Evolutionary conservation across 805 yeast species (phyloP).

Genomic region (Wickerhamiella azyma): DNA sequence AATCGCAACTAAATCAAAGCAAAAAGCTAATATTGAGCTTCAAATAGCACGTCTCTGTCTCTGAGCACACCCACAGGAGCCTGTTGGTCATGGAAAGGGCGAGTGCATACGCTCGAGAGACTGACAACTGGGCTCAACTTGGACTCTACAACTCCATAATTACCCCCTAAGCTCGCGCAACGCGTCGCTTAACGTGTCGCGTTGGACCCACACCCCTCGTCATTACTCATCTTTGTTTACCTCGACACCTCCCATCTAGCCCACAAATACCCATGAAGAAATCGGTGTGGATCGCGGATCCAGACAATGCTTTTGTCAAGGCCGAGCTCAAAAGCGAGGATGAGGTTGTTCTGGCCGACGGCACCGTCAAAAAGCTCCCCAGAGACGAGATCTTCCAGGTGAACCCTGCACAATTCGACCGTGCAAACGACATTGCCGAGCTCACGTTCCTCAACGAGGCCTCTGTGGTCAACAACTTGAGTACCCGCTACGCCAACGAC

Average conservation of each 20-base stretch:
- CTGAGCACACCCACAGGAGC: too few relatives aligned
- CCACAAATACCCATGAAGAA: conserved; percentile 20
- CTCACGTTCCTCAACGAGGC: conserved; percentile 90
- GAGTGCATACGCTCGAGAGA: too few relatives aligned
- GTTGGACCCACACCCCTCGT: neutral
- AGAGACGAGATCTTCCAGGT: conserved; percentile 44
- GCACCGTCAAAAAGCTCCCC: conserved; percentile 23
- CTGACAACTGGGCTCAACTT: too few relatives aligned
- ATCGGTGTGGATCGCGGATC: conserved; percentile 71
- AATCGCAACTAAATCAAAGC: too few relatives aligned
- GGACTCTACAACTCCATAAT: too few relatives aligned
- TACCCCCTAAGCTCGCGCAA: too few relatives aligned
- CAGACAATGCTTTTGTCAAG: conserved; percentile 40
- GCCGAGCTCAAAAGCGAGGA: conserved; percentile 30
- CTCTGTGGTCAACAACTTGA: conserved; percentile 76
- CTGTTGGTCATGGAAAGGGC: too few relatives aligned
- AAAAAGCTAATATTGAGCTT: too few relatives aligned
- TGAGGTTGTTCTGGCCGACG: conserved; percentile 17
- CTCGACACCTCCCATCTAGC: neutral
- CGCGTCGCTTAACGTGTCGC: too few relatives aligned
- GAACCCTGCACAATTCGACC: conserved; percentile 82
- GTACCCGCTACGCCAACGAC: conserved; percentile 62
- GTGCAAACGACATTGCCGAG: conserved; percentile 90
- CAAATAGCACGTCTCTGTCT: too few relatives aligned
- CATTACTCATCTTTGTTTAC: neutral